Conservation (phyloP, 2,329 filamentous ascomycete species). For the Scedosporium aurantiacum region DNA sequence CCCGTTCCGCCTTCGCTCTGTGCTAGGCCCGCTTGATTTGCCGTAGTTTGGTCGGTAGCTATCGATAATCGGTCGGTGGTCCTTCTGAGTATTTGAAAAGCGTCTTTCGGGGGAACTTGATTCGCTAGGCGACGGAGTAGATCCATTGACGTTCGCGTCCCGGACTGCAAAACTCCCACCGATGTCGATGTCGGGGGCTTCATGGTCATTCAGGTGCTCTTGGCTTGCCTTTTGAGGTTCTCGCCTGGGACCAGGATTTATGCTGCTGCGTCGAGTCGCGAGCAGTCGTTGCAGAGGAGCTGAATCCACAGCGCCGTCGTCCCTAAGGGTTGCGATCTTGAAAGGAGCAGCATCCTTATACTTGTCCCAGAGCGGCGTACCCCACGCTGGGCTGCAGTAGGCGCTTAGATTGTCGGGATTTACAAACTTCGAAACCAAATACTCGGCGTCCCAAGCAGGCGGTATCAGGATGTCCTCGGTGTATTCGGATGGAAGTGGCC, state of each 20-base stretch:
- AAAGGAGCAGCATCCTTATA: constrained; percentile 35
- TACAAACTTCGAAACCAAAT: constrained; percentile 33
- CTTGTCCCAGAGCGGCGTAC: constrained; percentile 26
- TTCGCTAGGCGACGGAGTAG: not conserved
- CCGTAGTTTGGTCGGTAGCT: constrained; percentile 5
- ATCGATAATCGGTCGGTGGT: constrained; percentile 2
- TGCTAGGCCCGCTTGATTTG: constrained; percentile 10
- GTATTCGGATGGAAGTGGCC: constrained; percentile 30
- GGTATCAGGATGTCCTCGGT: constrained; percentile 34
- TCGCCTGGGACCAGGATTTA: constrained; percentile 7
- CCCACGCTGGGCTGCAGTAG: constrained; percentile 29
- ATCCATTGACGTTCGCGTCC: not conserved
- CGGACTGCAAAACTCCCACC: not conserved
- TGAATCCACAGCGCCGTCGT: constrained; percentile 9
- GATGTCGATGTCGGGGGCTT: not conserved
- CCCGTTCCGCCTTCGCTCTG: constrained; percentile 7
- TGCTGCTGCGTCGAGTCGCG: constrained; percentile 4
- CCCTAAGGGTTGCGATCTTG: not conserved
- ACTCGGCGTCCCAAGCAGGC: constrained; percentile 29
- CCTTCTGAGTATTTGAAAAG: not conserved
- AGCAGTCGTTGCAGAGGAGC: constrained; percentile 11
- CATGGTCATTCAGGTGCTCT: constrained; percentile 8
- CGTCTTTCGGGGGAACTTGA: not conserved
- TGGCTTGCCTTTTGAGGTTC: constrained; percentile 7
- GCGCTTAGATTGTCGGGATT: constrained; percentile 30